A percentile compares a stretch with the other conserved stretches of the same genome.
Conservation (phyloP, 2,329 filamentous ascomycete genomes). For the Talaromyces amestolkiae region DNA sequence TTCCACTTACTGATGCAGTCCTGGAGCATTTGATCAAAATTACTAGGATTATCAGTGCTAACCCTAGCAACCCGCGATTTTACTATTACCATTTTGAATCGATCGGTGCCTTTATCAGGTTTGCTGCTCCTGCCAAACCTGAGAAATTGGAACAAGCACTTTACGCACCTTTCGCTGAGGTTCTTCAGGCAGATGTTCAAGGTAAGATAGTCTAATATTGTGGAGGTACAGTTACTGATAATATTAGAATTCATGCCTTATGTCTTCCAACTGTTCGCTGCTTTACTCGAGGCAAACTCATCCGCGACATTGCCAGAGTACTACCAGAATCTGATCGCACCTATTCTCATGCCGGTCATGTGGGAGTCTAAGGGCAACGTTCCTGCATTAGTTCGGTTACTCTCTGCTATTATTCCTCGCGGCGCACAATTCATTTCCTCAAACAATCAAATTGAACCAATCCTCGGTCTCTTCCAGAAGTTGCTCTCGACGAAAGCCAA, state of each 20-base stretch:
- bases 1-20: conserved; percentile 72
- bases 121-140: conserved; percentile 66
- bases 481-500: conserved; percentile 78
- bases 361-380: conserved; percentile 95
- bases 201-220: conserved; percentile 50
- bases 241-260: conserved; percentile 85
- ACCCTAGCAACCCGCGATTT: conserved; percentile 95
- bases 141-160: conserved; percentile 74
- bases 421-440: conserved; percentile 69
- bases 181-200: conserved; percentile 78
- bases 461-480: conserved; percentile 95
- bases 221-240: conserved; percentile 31
- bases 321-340: conserved; percentile 74
- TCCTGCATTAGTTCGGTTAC: conserved; percentile 79
- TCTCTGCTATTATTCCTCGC: conserved; percentile 79
- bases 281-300: conserved; percentile 82
- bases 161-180: conserved; percentile 77
- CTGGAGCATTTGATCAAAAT: conserved; percentile 82
- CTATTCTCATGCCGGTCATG: conserved; percentile 73
- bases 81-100: conserved; percentile 99
- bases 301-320: conserved; percentile 73
- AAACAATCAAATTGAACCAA: conserved; percentile 77
- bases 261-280: conserved; percentile 90
- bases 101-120: conserved; percentile 79
- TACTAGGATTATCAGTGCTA: conserved; percentile 85